Conservation (phyloP, 164 flowering plant genomes). For the Hamamelis virginiana region DNA sequence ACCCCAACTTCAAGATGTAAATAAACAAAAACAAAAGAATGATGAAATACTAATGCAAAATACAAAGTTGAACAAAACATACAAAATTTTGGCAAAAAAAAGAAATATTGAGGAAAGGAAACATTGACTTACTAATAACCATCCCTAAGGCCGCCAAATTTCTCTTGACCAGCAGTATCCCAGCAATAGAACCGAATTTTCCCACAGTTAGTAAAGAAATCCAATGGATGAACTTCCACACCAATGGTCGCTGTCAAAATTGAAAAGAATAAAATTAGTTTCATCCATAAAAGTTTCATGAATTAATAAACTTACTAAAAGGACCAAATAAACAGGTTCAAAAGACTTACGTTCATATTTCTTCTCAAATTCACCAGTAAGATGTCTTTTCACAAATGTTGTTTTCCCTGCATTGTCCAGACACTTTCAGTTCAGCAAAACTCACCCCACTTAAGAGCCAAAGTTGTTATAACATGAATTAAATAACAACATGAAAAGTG, state of each 20-base stretch:
- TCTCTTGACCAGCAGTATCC: conserved; percentile 26
- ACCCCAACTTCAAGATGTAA: no score
- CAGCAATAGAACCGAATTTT: conserved; percentile 24
- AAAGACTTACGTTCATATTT: conserved; percentile 21
- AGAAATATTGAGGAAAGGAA: background rate
- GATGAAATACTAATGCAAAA: background rate
- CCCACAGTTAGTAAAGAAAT: conserved; percentile 22
- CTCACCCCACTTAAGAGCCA: background rate
- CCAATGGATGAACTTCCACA: conserved; percentile 22
- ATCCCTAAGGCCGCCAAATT: conserved; percentile 29
- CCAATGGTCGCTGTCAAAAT: conserved; percentile 16
- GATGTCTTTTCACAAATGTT: conserved; percentile 23
- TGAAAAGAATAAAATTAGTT: background rate
- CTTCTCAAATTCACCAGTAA: conserved; percentile 27
- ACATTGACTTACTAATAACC: conserved; percentile 22
- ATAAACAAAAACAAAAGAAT: background rate
- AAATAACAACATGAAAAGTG: no score
- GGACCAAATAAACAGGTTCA: background rate
- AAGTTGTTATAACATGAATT: no score
- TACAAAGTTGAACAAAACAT: no score
- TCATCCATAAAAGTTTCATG: no score
- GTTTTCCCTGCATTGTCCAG: conserved; percentile 14
- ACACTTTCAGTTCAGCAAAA: no score
- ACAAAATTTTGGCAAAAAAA: no score
- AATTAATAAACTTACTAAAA: no score